Percentiles rank a stretch among this genome's conserved stretches.
These are phyloP conservation scores for Candida sphagnicola DNA, from an alignment of 805 yeast genomes.

Conservation along the genomic window DNA sequence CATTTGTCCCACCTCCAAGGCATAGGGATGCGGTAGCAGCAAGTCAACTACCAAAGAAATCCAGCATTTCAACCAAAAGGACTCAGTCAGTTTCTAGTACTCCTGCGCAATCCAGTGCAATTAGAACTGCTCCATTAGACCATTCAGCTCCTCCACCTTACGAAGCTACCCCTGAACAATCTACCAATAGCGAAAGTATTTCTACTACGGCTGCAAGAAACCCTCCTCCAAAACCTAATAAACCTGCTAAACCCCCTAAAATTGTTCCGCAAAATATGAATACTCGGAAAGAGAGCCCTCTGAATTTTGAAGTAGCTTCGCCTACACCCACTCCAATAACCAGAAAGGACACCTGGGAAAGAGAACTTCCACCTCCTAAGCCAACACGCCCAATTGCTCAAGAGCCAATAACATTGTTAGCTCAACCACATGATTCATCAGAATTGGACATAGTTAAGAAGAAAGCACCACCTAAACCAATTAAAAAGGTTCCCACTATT, in stretches of 20 bases:
- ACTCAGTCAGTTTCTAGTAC: conserved; percentile 1
- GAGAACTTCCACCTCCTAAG: conserved; percentile 5
- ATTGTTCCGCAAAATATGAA: background rate
- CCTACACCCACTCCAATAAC: background rate
- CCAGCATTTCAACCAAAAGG: conserved; percentile 3
- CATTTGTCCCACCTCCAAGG: conserved; percentile 41
- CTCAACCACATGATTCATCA: no score
- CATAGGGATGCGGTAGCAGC: conserved; percentile 24
- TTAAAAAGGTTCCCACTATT: conserved; percentile 21
- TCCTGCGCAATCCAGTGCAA: background rate
- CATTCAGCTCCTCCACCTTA: conserved; percentile 5
- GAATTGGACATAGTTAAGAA: no score
- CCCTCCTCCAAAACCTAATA: conserved; percentile 4
- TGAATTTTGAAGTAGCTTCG: background rate
- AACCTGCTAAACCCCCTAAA: conserved; percentile 6
- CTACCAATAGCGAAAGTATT: conserved; percentile 10
- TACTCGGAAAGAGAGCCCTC: background rate
- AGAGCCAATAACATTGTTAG: no score
- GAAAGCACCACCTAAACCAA: conserved; percentile 41
- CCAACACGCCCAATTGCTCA: no score
- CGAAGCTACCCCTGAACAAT: background rate
- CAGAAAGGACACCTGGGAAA: background rate
- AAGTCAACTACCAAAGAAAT: conserved; percentile 1
- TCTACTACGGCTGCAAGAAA: conserved; percentile 8
- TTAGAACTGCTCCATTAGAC: background rate